Evolutionary conservation across 2,329 filamentous ascomycete species (phyloP).

Genomic region (Pezicula neosporulosa): DNA sequence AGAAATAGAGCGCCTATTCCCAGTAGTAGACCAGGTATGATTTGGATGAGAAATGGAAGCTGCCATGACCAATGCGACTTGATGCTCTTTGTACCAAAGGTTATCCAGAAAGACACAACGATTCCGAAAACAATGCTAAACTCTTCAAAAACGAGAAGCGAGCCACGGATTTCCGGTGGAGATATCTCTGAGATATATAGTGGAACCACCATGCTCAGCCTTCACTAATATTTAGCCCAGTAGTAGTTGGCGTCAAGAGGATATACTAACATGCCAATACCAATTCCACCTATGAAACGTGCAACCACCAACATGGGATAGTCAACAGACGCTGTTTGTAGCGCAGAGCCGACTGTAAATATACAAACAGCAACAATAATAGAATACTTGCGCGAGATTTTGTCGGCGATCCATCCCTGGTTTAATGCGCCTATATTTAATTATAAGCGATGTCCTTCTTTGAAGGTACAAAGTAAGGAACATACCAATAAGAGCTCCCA

Average conservation of each 20-base stretch:
- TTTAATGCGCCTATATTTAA: constrained; percentile 29
- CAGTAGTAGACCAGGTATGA: constrained; percentile 17
- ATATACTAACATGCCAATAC: constrained; percentile 38
- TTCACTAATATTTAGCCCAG: no score
- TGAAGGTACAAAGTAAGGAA: no score
- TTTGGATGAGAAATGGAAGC: constrained; percentile 26
- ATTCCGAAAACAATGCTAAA: constrained; percentile 39
- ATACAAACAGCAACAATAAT: constrained; percentile 46
- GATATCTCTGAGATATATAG: constrained; percentile 49
- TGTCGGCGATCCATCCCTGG: constrained; percentile 46
- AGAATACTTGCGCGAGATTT: constrained; percentile 35
- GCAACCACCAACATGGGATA: constrained; percentile 49
- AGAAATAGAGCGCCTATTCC: constrained; percentile 39
- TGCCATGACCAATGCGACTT: constrained; percentile 12
- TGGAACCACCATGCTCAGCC: constrained; percentile 41
- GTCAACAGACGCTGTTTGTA: constrained; percentile 47
- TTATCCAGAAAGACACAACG: constrained; percentile 39
- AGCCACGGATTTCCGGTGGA: constrained; percentile 32
- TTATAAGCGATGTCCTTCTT: no score
- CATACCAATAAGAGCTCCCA: constrained; percentile 40
- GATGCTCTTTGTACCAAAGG: constrained; percentile 26
- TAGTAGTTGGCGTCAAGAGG: no score
- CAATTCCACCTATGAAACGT: constrained; percentile 45
- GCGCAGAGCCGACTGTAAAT: constrained; percentile 44
- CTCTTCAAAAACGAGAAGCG: constrained; percentile 13